Conservation (phyloP, 2,329 filamentous ascomycete genomes). For the Pochonia chlamydosporia region DNA sequence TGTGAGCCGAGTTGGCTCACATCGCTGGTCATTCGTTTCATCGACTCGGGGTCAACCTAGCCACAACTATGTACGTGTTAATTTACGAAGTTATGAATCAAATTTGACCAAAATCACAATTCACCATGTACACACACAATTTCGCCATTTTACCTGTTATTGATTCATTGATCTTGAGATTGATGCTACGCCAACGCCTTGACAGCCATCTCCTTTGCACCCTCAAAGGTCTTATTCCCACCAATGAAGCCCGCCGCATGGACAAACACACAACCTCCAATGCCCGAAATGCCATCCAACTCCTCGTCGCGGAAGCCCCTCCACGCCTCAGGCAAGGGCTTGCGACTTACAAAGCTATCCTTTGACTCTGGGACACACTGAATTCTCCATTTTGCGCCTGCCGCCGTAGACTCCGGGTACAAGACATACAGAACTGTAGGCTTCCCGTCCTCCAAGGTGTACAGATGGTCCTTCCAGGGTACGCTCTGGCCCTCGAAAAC, state of each 20-base stretch:
- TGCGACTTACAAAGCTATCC: constrained; percentile 86
- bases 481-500: constrained; percentile 72
- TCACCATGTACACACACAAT: too few species aligned
- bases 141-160: too few species aligned
- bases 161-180: too few species aligned
- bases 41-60: not conserved
- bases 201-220: constrained; percentile 77
- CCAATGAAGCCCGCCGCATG: constrained; percentile 96
- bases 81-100: not conserved
- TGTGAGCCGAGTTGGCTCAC: not conserved
- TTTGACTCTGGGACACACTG: constrained; percentile 82
- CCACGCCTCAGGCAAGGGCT: constrained; percentile 86
- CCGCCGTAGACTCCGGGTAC: constrained; percentile 75
- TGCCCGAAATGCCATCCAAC: constrained; percentile 65
- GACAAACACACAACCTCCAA: constrained; percentile 79
- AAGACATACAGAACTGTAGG: constrained; percentile 71
- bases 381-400: constrained; percentile 83
- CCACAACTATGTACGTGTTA: not conserved
- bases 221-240: constrained; percentile 87
- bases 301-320: constrained; percentile 83
- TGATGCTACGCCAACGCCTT: constrained; percentile 54
- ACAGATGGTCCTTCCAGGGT: constrained; percentile 96
- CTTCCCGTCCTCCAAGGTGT: constrained; percentile 68
- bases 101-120: not conserved
- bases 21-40: not conserved